These are phyloP conservation scores for Papiliotrema terrestris DNA, from an alignment of 1,284 basidiomycete species.

Conservation along the genomic window DNA sequence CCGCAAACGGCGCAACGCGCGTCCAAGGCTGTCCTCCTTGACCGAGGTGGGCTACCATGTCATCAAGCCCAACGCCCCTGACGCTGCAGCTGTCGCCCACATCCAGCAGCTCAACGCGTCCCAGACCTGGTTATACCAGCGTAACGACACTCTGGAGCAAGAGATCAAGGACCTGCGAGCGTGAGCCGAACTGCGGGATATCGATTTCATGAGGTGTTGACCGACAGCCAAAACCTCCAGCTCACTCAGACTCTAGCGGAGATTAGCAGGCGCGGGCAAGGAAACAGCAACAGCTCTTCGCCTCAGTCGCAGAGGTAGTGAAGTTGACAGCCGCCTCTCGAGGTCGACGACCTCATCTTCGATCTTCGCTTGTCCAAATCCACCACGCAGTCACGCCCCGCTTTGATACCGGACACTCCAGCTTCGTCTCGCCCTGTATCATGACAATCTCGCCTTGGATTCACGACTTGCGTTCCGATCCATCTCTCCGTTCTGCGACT, in stretches of 20 bases:
- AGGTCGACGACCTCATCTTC: too few relatives aligned
- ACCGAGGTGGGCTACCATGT: conserved; percentile 61
- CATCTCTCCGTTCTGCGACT: too few relatives aligned
- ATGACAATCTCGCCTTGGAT: too few relatives aligned
- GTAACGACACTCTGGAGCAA: conserved; percentile 11
- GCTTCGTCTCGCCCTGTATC: too few relatives aligned
- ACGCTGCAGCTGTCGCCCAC: conserved; percentile 25
- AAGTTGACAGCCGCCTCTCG: too few relatives aligned
- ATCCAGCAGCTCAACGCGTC: conserved; percentile 27
- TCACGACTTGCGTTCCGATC: too few relatives aligned
- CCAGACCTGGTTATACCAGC: conserved; percentile 19
- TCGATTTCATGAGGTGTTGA: neutral
- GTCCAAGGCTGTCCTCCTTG: conserved; percentile 79
- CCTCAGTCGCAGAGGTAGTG: too few relatives aligned
- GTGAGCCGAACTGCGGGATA: too few relatives aligned
- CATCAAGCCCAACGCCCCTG: neutral
- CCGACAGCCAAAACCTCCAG: conserved; percentile 11
- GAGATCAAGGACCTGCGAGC: conserved; percentile 16
- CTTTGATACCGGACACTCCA: too few relatives aligned
- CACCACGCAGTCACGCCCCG: too few relatives aligned
- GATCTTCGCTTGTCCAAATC: too few relatives aligned
- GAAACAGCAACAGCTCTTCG: too few relatives aligned
- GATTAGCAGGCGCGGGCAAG: neutral
- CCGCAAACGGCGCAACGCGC: conserved; percentile 81
- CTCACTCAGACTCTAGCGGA: conserved; percentile 7